Base-by-base conservation (phyloP, 768 basidiomycete genomes). In the Coprinopsis cinerea region DNA sequence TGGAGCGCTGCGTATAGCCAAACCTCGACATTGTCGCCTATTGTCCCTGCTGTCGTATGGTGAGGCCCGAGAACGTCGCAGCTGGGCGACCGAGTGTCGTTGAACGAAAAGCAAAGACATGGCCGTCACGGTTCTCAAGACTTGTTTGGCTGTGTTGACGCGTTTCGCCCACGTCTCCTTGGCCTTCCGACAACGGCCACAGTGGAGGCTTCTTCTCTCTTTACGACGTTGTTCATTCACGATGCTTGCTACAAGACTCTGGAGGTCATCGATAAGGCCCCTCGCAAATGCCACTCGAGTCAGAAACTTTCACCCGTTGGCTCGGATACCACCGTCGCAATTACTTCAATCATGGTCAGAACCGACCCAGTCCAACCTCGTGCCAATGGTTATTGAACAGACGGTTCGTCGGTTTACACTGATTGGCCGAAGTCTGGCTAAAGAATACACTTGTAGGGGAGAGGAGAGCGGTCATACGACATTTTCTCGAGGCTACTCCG, bases 341-440 rank as follows among this genome's bases (percentile, higher is more conserved):
- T 59, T 67, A 20, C 60, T 61, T 39, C 58, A 63, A 6, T 57
- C 67, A 61, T 69, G 65, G 66, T 45, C 70, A 55, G 55, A 68
- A 13, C 53, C 75, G 15, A 78, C 78, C 4, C 69, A 77, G 23
- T 74, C 78, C 24, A 79, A 76, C 64, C 76, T 95, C 44, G 90
- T 95, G 18, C 92, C 92, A 28, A 93, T 93, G 39, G 92, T 95
- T 48, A 88, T 95, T 54, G 92, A 95, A 60, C 92, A 93, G 65
- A 93, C 92, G 20, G 90, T 92, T 57, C 52, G 64, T 53, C 23
- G 11, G 35, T 39, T n/a, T 47, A 40, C 27, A 49, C 35, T 30
- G 35, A n/a, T n/a, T 15, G 25, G 2, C 26, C 22, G 25, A 39
- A 48, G 6, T 18, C 26, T n/a, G n/a, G n/a, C n/a, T 36, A 17